A percentile compares a stretch with the other conserved stretches of the same genome.
phyloP scores from a whole-genome alignment of 805 yeast genomes.

The Saccharomycopsis microspora region DNA sequence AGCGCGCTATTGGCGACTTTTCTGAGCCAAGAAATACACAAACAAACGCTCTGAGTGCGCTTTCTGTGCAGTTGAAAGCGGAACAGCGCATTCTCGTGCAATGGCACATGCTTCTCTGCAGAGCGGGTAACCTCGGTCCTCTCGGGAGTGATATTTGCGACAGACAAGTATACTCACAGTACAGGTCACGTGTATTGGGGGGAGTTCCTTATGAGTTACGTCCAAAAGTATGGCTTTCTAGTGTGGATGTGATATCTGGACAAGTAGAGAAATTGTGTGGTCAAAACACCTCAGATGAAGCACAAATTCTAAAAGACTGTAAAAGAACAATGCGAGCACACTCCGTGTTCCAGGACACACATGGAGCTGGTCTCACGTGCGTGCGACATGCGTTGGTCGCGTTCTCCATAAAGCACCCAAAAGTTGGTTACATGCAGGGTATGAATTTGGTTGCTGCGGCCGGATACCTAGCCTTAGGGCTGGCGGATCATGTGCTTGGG shows the following conservation, averaged over 20 bases:
- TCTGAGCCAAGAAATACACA: no score
- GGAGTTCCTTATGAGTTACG: constrained; percentile 42
- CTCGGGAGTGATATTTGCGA: background rate
- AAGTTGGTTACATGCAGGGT: constrained; percentile 48
- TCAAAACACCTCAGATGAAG: constrained; percentile 18
- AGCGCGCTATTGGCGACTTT: no score
- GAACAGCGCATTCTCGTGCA: no score
- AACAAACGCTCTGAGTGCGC: no score
- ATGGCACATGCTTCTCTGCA: no score
- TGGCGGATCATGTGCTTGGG: no score
- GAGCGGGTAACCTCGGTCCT: no score
- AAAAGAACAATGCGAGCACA: constrained; percentile 46
- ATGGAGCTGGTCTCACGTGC: constrained; percentile 43
- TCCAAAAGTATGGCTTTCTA: constrained; percentile 39
- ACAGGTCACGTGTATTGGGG: constrained; percentile 26
- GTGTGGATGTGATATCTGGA: constrained; percentile 21
- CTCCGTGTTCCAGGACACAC: constrained; percentile 35
- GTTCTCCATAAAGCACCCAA: constrained; percentile 33
- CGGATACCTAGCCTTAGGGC: no score
- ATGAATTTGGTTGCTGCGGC: constrained; percentile 44
- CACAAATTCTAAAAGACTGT: constrained; percentile 41
- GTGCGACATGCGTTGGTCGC: constrained; percentile 38
- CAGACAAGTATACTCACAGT: constrained; percentile 19
- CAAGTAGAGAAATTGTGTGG: constrained; percentile 12
- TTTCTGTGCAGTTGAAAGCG: no score